Percentiles rank a stretch among this genome's conserved stretches.
Conservation (phyloP, 1,284 basidiomycete genomes). For the Heliocybe sulcata region DNA sequence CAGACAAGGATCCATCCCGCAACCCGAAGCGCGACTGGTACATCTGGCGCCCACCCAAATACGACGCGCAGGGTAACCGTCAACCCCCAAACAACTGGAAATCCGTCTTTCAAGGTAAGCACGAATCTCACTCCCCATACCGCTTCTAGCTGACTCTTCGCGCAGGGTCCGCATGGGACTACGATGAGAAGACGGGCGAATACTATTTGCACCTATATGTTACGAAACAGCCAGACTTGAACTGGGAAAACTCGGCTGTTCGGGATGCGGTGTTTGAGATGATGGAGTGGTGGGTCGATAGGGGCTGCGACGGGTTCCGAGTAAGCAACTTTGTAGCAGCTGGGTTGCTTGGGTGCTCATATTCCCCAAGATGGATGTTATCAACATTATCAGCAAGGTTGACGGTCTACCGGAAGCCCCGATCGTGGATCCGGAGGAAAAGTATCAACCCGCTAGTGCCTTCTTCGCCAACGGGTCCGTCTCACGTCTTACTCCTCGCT, state of each 20-base stretch:
- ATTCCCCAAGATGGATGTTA: constrained; percentile 54
- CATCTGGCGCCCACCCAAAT: constrained; percentile 64
- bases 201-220: constrained; percentile 74
- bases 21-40: constrained; percentile 68
- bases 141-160: neutral
- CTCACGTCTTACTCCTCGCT: too few relatives aligned
- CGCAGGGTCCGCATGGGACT: constrained; percentile 68
- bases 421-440: constrained; percentile 38
- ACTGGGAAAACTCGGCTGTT: constrained; percentile 69
- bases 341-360: neutral
- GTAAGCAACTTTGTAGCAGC: constrained; percentile 23
- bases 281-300: constrained; percentile 70
- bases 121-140: neutral
- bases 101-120: constrained; percentile 53
- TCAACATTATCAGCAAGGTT: constrained; percentile 62
- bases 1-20: constrained; percentile 31
- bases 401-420: constrained; percentile 61
- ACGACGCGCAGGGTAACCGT: constrained; percentile 42
- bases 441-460: constrained; percentile 50
- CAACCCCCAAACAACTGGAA: constrained; percentile 72
- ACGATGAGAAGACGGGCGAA: constrained; percentile 59
- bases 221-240: constrained; percentile 69
- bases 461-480: constrained; percentile 55
- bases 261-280: constrained; percentile 56
- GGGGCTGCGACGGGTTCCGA: constrained; percentile 72